phyloP scores from a whole-genome alignment of 2,329 filamentous ascomycete genomes.

The Scytalidium sp. region DNA sequence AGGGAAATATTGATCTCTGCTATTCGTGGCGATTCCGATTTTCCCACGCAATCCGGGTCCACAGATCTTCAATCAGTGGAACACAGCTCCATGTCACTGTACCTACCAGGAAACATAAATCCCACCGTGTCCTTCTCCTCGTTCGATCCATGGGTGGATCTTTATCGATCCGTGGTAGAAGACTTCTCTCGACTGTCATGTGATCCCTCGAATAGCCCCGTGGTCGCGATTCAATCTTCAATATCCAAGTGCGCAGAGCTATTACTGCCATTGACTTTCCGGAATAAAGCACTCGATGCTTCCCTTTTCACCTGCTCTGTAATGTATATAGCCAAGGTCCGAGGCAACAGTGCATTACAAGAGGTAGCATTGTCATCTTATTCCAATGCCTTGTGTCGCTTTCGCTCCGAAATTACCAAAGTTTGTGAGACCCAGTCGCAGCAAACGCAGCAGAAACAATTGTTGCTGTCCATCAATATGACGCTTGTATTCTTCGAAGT shows the following conservation, averaged over 20 bases:
- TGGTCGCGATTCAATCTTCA: background rate
- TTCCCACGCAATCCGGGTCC: background rate
- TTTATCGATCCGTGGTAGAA: background rate
- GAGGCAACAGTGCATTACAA: background rate
- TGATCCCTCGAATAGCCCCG: background rate
- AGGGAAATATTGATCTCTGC: background rate
- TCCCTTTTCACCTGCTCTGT: background rate
- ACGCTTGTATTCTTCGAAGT: background rate
- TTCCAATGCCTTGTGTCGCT: background rate
- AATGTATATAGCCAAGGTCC: background rate
- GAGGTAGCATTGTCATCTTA: background rate
- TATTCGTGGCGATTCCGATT: background rate
- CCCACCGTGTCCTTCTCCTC: background rate
- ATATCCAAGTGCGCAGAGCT: background rate
- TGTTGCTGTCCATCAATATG: background rate
- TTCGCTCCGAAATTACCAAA: background rate
- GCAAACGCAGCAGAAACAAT: background rate
- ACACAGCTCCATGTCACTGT: background rate
- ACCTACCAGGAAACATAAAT: background rate
- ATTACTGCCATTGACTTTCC: background rate
- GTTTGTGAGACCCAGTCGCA: background rate
- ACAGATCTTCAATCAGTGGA: background rate
- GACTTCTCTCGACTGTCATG: background rate
- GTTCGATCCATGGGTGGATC: background rate
- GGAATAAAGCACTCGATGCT: background rate